Evolutionary conservation across 768 basidiomycete genomes (phyloP).

Genomic region (Rhodotorula babjevae): DNA sequence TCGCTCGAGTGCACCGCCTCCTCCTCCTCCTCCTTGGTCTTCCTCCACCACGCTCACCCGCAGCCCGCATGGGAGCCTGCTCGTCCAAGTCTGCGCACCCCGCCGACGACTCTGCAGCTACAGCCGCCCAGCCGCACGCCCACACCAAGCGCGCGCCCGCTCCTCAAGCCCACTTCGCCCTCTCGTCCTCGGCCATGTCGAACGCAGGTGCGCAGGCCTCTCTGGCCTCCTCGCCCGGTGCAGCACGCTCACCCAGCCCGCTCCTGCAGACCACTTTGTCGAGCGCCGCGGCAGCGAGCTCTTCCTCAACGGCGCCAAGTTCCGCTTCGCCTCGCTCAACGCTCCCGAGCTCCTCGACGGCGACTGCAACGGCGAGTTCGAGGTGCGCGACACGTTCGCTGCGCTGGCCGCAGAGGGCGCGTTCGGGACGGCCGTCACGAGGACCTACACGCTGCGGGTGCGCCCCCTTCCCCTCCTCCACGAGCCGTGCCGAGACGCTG

Average conservation of each 20-base stretch:
- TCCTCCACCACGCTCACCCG: background rate
- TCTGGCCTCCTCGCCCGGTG: background rate
- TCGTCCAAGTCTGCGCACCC: background rate
- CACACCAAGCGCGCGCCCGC: background rate
- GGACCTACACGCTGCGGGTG: constrained; percentile 38
- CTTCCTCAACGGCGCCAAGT: constrained; percentile 23
- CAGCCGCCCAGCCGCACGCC: background rate
- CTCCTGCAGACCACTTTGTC: constrained; percentile 12
- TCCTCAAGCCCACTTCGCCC: background rate
- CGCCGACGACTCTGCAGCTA: background rate
- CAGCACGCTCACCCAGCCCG: background rate
- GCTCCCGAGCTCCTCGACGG: constrained; percentile 42
- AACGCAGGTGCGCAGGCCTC: background rate
- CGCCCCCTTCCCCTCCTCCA: background rate
- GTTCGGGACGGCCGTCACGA: constrained; percentile 29
- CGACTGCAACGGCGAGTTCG: constrained; percentile 33
- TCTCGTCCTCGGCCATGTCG: background rate
- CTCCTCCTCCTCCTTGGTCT: background rate
- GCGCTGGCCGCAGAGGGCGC: constrained; percentile 18
- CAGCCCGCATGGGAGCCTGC: constrained; percentile 15
- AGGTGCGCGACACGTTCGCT: constrained; percentile 37
- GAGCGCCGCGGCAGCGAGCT: constrained; percentile 25
- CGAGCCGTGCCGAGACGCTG: no score
- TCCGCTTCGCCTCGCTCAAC: constrained; percentile 41
- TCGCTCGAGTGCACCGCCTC: background rate